These are phyloP conservation scores for Coniochaeta sp. DNA, from an alignment of 2,329 filamentous ascomycete species.

Conservation along the genomic window DNA sequence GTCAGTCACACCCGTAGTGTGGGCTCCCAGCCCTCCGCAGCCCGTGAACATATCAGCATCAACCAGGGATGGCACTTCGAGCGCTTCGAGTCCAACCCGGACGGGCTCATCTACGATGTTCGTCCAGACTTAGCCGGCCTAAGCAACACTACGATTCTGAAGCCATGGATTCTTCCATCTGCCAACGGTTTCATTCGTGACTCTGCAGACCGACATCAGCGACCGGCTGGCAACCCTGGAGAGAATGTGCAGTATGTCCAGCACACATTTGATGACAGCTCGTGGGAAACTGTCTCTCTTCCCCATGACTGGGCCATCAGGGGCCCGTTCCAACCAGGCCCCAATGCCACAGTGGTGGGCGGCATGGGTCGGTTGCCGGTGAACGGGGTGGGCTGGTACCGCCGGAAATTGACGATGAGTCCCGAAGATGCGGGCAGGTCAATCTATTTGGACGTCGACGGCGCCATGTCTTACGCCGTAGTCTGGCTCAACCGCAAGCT, in stretches of 20 bases:
- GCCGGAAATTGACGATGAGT: constrained; percentile 26
- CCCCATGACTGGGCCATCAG: constrained; percentile 44
- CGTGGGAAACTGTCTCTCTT: constrained; percentile 24
- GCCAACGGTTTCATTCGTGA: constrained; percentile 22
- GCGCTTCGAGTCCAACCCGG: constrained; percentile 24
- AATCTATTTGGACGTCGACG: constrained; percentile 40
- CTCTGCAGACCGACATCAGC: constrained; percentile 10
- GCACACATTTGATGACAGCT: not conserved
- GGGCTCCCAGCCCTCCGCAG: not conserved
- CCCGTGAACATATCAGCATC: constrained; percentile 23
- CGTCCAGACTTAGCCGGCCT: not conserved
- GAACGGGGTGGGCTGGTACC: constrained; percentile 47
- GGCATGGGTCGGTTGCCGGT: constrained; percentile 36
- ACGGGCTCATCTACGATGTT: constrained; percentile 21
- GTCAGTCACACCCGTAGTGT: not conserved
- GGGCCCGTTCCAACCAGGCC: constrained; percentile 28
- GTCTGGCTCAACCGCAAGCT: constrained; percentile 44
- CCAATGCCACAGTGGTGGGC: constrained; percentile 24
- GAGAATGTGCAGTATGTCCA: not conserved
- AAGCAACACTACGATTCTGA: constrained; percentile 10
- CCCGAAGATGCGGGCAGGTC: constrained; percentile 25
- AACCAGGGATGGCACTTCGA: constrained; percentile 25
- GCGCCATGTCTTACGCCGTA: constrained; percentile 42
- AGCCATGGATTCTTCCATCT: constrained; percentile 24
- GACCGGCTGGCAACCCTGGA: constrained; percentile 13